A percentile compares a stretch with the other conserved stretches of the same genome.
These are phyloP conservation scores for Polytrichum commune DNA, from an alignment of 225 moss, liverwort and hornwort species.

Conservation along the genomic window DNA sequence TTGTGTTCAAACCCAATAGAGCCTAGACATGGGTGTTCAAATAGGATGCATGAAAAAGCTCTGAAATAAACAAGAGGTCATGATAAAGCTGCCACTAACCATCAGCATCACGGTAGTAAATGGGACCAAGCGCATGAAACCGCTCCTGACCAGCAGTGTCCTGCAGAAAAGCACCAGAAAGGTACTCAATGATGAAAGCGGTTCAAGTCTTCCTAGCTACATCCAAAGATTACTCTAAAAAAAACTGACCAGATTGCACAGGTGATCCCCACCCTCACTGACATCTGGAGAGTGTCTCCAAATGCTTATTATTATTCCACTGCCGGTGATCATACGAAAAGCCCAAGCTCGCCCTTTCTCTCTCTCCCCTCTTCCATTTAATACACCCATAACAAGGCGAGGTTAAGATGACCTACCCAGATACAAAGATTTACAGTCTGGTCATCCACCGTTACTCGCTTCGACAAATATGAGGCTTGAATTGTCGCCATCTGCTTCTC, in stretches of 20 bases:
- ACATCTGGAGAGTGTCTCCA: neutral
- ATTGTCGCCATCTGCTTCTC: conserved; percentile 91
- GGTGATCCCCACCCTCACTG: neutral
- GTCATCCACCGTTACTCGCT: conserved; percentile 71
- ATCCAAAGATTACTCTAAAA: neutral
- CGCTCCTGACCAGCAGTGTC: conserved; percentile 99
- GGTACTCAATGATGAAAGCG: neutral
- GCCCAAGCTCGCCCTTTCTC: neutral
- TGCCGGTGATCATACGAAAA: too few relatives aligned
- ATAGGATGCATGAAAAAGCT: too few relatives aligned
- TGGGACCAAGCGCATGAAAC: conserved; percentile 94
- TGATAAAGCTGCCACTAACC: conserved; percentile 24
- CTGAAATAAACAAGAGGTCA: too few relatives aligned
- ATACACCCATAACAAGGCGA: too few relatives aligned
- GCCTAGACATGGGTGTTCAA: too few relatives aligned
- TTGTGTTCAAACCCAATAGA: too few relatives aligned
- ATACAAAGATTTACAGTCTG: conserved; percentile 73
- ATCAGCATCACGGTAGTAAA: conserved; percentile 96
- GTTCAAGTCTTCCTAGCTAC: neutral
- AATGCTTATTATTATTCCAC: too few relatives aligned
- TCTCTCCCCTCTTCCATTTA: too few relatives aligned
- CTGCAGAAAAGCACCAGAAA: conserved; percentile 18
- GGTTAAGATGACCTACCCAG: conserved; percentile 40
- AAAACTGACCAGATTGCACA: neutral
- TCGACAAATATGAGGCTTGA: conserved; percentile 92